A percentile compares a stretch with the other conserved stretches of the same genome.
Evolutionary conservation across 2,329 filamentous ascomycete species (phyloP).

Genomic region (Neurospora sp.): DNA sequence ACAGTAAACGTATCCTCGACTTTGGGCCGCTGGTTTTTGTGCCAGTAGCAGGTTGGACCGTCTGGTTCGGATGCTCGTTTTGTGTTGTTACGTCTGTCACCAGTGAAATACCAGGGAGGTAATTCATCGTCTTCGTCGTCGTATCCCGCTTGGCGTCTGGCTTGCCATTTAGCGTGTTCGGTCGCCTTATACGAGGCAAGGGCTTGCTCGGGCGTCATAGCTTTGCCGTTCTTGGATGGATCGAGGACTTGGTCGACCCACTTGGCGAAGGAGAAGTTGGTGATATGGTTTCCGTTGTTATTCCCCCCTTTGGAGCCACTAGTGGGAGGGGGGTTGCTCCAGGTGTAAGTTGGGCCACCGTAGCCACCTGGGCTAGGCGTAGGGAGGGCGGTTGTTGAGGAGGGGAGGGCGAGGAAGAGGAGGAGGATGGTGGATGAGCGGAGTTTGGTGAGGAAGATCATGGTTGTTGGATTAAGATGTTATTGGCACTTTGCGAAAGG

Average conservation of each 20-base stretch:
- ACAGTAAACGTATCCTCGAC: not conserved
- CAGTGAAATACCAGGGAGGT: not conserved
- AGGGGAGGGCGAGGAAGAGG: slow-evolving; percentile 2
- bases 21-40: not conserved
- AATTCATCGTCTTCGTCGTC: not conserved
- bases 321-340: slow-evolving; percentile 16
- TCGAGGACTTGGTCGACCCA: not conserved
- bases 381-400: slow-evolving; percentile 9
- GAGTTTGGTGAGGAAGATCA: not conserved
- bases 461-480: not conserved
- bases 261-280: not conserved
- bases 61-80: not conserved
- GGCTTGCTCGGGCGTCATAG: not conserved
- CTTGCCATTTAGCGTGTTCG: not conserved
- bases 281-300: not conserved
- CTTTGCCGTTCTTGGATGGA: not conserved
- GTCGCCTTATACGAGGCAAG: not conserved
- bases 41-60: not conserved
- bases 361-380: not conserved
- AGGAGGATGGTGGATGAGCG: not conserved
- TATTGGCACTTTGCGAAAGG: no score
- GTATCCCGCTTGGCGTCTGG: not conserved
- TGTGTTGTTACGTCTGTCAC: no score
- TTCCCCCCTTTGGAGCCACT: not conserved
- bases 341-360: not conserved